Base-by-base conservation (phyloP, 179 eudicot genomes). In the Drosera spatulata region DNA sequence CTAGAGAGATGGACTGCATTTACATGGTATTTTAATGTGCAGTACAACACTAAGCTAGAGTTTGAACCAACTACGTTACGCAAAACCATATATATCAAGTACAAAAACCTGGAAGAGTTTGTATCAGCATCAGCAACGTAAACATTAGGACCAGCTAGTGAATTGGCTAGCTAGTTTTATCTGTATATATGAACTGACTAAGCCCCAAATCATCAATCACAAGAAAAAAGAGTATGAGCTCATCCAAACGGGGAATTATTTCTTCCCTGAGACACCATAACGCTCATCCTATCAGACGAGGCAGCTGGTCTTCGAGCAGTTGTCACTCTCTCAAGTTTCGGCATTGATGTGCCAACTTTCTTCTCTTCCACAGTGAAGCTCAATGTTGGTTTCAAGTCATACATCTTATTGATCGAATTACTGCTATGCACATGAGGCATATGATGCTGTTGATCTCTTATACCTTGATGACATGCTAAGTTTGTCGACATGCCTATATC, bases 301-400 rank as follows among this genome's bases (percentile, higher is more conserved):
- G 63, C 9, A 3, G 75, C 50, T 1, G 72, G 61, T 70, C 80
- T 74, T 56, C 77, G 61, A 4, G 90, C 82, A 37, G 90, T 75
- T 2, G 78, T 67, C 68, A 22, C 33, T 22, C 89, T 72, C 53
- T 81, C 85, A 39, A 78, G 61, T 71, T 79, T 79, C 6, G 64
- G 63, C 14, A 71, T 72, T 38, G 69, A 73, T 38, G 64, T 50
- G 7, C 76, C 77, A 37, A 47, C 75, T 53, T 73, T 78, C 68
- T 69, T 71, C 0, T 39, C 50, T 4, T 67, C 80, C 13, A 71
- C 70, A 0, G 73, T 46, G 5, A 67, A 57, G 5, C 1, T 22
- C 33, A 22, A 22, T 22, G 67, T 60, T 0, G 85, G 81, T 75
- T 75, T 81, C 10, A 80, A 63, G 56, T 83, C 89, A n/a, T 62